Evolutionary conservation across 805 yeast species (phyloP).

Genomic region (Candida wancherniae): DNA sequence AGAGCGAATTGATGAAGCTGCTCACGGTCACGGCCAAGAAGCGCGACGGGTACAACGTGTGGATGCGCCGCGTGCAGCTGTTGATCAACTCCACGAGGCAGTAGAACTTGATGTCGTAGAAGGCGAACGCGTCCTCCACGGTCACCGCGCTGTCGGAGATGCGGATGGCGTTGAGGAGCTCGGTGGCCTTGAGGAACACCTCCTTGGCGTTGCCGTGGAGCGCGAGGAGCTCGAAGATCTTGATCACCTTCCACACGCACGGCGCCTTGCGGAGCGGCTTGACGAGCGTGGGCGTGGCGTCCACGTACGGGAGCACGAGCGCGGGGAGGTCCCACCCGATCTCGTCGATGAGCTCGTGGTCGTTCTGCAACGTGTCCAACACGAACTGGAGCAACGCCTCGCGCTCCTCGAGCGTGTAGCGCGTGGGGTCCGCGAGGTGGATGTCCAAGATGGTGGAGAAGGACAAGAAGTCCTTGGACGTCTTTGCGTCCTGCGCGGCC

Average conservation of each 20-base stretch:
- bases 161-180: slow-evolving; percentile 45
- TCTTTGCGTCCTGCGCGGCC: slow-evolving; percentile 34
- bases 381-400: slow-evolving; percentile 44
- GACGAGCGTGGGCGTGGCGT: slow-evolving; percentile 25
- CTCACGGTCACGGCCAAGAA: slow-evolving; percentile 67
- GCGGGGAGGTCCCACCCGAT: slow-evolving; percentile 93
- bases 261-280: slow-evolving; percentile 34
- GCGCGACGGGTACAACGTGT: slow-evolving; percentile 72
- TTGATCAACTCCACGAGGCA: slow-evolving; percentile 60
- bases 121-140: slow-evolving; percentile 17
- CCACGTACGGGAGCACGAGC: slow-evolving; percentile 53
- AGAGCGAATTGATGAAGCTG: slow-evolving; percentile 50
- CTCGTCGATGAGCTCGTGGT: slow-evolving; percentile 52
- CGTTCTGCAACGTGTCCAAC: slow-evolving; percentile 34
- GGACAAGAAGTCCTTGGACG: slow-evolving; percentile 58
- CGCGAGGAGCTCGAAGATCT: slow-evolving; percentile 60
- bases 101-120: slow-evolving; percentile 58
- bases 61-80: slow-evolving; percentile 54
- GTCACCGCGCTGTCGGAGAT: slow-evolving; percentile 16
- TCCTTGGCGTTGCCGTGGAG: slow-evolving; percentile 77
- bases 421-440: slow-evolving; percentile 44
- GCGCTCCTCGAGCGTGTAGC: slow-evolving; percentile 48
- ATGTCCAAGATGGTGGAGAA: slow-evolving; percentile 71
- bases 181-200: slow-evolving; percentile 65
- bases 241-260: slow-evolving; percentile 35